phyloP scores from a whole-genome alignment of 257 asterid species.

The Primulina huaijiensis region DNA sequence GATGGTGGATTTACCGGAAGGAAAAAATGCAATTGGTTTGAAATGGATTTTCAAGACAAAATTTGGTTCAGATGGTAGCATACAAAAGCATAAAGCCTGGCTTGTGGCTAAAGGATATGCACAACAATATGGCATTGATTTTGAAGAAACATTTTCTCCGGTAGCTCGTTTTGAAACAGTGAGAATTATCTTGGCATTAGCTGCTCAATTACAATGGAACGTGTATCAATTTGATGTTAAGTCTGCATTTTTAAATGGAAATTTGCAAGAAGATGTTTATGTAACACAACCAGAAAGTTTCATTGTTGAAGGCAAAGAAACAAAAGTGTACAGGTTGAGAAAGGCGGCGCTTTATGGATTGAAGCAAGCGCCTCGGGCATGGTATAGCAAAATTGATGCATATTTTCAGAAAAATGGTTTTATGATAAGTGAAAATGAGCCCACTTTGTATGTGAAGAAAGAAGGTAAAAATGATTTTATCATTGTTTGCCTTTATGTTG shows the following conservation, averaged over 20 bases:
- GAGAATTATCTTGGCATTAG: slow-evolving; percentile 10
- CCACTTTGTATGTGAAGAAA: no score
- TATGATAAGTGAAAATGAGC: slow-evolving; percentile 3
- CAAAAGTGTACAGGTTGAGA: background rate
- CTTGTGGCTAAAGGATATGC: slow-evolving; percentile 14
- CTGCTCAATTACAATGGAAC: background rate
- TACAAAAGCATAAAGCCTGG: background rate
- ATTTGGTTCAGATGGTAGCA: slow-evolving; percentile 5
- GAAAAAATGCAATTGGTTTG: background rate
- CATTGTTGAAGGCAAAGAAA: background rate
- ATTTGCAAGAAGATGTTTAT: background rate
- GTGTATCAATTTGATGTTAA: background rate
- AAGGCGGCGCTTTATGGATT: background rate
- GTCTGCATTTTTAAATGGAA: background rate
- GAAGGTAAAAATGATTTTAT: no score
- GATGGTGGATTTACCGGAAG: slow-evolving; percentile 1
- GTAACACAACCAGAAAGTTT: background rate
- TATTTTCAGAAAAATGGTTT: slow-evolving; percentile 5
- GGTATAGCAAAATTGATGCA: slow-evolving; percentile 12
- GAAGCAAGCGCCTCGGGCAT: background rate
- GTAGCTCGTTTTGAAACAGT: slow-evolving; percentile 15
- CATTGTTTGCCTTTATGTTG: no score
- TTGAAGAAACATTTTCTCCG: slow-evolving; percentile 1
- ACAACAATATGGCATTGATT: slow-evolving; percentile 8
- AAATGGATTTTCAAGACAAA: slow-evolving; percentile 23